Evolutionary conservation across 306 rosid genomes (phyloP), one percentile per base, ranked within the genome.

Genomic region (Bauhinia variegata): DNA sequence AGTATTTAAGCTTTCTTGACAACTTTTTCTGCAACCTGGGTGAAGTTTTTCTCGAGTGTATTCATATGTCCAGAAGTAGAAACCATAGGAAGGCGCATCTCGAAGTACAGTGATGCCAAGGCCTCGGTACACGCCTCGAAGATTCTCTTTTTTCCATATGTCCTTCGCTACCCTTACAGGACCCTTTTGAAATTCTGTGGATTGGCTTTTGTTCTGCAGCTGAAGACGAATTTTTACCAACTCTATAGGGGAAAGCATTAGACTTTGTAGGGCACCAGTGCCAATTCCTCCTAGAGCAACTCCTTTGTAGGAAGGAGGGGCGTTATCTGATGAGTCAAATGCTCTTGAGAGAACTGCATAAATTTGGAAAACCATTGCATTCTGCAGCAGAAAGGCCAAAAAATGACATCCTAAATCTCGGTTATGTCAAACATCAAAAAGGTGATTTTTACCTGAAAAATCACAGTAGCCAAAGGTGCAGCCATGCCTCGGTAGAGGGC

Each of bases 401-500:
- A 75, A 64, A 3, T 36, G 1, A 36, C 41, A 5, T 5, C 41
- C 9, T 36, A 36, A 5, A 36, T 36, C 8, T 6, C 5, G 0
- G 41, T 36, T 36, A 5, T 36, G 41, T 36, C 41, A 36, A 5
- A 36, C 41, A 36, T 8, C 41, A 5, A 36, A 36, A 23, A 23
- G 28, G 28, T 1, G 28, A 23, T 23, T n/a, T n/a, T n/a, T n/a
- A 88, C 99, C 99, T 93, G 99, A 51, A 93, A 82, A 64, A 96
- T 77, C 77, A 90, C 93, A 10, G 97, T 79, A 5, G 89, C 96
- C 69, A 93, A 72, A 6, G 97, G 99, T 11, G 97, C 85, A 7
- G 64, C 71, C 96, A 93, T 93, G 80, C 99, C 97, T 62, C 89
- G 83, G 79, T 86, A 93, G 37, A 93, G 82, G 60, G 90, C 88